Evolutionary conservation across 768 basidiomycete species (phyloP), one percentile per base, ranked within the genome.

Genomic region (Fomitopsis serialis): DNA sequence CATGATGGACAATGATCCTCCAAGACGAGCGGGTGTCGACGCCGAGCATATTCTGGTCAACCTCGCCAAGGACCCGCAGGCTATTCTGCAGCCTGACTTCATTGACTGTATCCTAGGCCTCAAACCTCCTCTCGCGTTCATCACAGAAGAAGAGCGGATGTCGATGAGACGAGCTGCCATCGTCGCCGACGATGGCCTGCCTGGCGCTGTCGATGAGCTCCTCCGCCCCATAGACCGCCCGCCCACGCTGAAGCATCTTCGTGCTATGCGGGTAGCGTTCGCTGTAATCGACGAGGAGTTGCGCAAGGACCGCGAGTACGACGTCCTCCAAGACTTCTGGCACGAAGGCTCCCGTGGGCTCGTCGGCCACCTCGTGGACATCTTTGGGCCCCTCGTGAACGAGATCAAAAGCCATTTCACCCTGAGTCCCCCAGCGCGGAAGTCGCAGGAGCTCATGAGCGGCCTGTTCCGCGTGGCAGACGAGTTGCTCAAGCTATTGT

Each of bases 11-110:
- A 81, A 82, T 50, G 80, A 81, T 44, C 48, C 51, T 36, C 89
- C 87, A 0, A 75, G 79, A 24, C 79, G 78, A 58, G 79, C 84
- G 0, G 81, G 81, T 1, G 76, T 84, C 29, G 74, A 87, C 40
- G 85, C 84, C 0, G 89, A 92, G 68, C 79, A 83, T 34, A 76
- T 90, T 24, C 72, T 91, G 2, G 68, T 76, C 35, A 77, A 81
- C 40, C 76, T 90, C 24, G 75, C 81, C 0, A 75, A 77, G 43
- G 77, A 84, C 42, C 87, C 89, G 7, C 73, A 66, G 13, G 77
- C 81, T 17, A 74, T 88, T 57, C 74, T 89, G 8, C 77, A 74
- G 24, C 73, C 74, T 0, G 80, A 86, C 58, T 70, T 92, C 24
- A 69, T 80, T 40, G 76, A 78, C 45, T 79, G 80, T 37, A 72